These are phyloP conservation scores for Emergomyces africanus DNA, from an alignment of 2,329 filamentous ascomycete genomes.

Conservation along the genomic window DNA sequence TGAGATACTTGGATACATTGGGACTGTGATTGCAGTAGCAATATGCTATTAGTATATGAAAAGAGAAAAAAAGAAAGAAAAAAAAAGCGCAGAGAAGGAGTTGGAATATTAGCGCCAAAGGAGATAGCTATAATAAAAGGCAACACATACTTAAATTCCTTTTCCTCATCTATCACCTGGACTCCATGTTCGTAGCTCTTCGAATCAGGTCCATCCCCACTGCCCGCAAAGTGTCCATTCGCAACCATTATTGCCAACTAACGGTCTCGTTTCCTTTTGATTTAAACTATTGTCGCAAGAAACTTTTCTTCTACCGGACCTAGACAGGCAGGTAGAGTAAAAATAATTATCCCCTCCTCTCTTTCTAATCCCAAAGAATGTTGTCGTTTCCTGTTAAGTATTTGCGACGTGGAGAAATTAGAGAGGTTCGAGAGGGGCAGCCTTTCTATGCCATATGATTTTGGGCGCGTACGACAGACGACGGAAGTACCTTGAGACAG, in stretches of 20 bases:
- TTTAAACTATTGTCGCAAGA: not conserved
- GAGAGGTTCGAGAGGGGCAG: not conserved
- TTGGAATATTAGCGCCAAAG: not conserved
- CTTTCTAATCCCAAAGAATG: not conserved
- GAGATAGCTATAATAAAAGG: not conserved
- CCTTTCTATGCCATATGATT: not conserved
- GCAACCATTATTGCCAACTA: conserved; percentile 26
- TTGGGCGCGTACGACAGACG: not conserved
- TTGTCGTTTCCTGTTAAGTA: not conserved
- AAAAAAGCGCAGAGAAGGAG: no score
- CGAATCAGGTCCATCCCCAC: conserved; percentile 26
- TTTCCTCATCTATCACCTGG: conserved; percentile 92
- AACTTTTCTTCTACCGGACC: not conserved
- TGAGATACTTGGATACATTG: conserved; percentile 70
- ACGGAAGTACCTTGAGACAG: not conserved
- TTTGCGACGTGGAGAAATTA: not conserved
- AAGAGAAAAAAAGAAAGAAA: no score
- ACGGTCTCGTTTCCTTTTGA: not conserved
- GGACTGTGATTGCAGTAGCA: conserved; percentile 37
- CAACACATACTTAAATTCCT: conserved; percentile 76
- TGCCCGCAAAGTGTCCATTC: conserved; percentile 35
- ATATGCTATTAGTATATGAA: not conserved
- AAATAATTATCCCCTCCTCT: not conserved
- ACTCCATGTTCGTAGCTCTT: conserved; percentile 73
- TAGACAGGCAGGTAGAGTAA: not conserved